A percentile compares a stretch with the other conserved stretches of the same genome.
Conservation (phyloP, 805 yeast species). For the Pachysolen tannophilus region DNA sequence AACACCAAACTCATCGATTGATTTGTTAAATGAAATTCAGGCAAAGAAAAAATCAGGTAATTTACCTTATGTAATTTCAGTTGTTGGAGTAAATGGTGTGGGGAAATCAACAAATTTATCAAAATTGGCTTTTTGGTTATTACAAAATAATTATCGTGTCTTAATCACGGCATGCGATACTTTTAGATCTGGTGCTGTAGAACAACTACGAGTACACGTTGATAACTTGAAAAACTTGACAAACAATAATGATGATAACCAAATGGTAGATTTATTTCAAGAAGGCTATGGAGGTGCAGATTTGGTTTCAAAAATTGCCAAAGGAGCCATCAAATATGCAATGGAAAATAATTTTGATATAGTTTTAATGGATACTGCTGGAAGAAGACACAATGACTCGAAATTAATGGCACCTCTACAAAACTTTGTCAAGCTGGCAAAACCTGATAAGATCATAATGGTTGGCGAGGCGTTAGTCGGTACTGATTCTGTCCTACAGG, state of each 20-base stretch:
- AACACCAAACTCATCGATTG: slow-evolving; percentile 89
- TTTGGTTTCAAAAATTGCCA: slow-evolving; percentile 86
- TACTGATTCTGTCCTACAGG: slow-evolving; percentile 94
- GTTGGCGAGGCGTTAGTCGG: slow-evolving; percentile 98
- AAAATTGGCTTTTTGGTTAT: slow-evolving; percentile 89
- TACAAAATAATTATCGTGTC: slow-evolving; percentile 82
- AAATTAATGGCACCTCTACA: slow-evolving; percentile 93
- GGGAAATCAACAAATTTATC: slow-evolving; percentile 96
- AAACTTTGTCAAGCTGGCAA: slow-evolving; percentile 90
- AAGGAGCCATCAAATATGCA: slow-evolving; percentile 80
- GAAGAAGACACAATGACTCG: slow-evolving; percentile 92
- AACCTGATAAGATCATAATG: slow-evolving; percentile 95
- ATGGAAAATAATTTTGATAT: slow-evolving; percentile 65
- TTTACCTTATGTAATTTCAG: slow-evolving; percentile 88
- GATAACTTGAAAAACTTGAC: slow-evolving; percentile 69
- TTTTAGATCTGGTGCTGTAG: slow-evolving; percentile 98
- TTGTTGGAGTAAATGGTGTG: slow-evolving; percentile 97
- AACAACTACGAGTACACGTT: slow-evolving; percentile 91
- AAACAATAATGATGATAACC: slow-evolving; percentile 31
- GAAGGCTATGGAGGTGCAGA: slow-evolving; percentile 98
- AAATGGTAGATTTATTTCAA: slow-evolving; percentile 72
- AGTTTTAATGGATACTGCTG: slow-evolving; percentile 94
- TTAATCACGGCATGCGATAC: slow-evolving; percentile 96
- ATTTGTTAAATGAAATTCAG: slow-evolving; percentile 75
- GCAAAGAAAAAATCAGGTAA: slow-evolving; percentile 25